Conservation (phyloP, 1,139 yeast genomes). For the Blastobotrys arbuscula region DNA sequence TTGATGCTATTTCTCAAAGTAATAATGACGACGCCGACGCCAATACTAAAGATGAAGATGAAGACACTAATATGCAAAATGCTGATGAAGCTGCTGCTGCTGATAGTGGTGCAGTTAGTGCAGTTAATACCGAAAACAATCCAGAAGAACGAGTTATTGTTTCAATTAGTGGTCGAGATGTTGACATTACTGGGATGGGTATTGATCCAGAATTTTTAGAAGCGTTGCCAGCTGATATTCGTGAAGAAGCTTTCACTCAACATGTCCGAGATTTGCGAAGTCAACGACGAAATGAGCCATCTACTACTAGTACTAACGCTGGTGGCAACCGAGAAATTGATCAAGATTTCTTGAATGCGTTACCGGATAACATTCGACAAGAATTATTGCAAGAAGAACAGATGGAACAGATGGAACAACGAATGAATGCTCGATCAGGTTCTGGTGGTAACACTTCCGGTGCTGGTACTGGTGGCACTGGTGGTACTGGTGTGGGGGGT, state of each 20-base stretch:
- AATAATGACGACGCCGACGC: conserved; percentile 1
- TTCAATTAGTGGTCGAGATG: conserved; percentile 68
- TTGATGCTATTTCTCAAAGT: conserved; percentile 14
- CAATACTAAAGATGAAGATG: conserved; percentile 17
- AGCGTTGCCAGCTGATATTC: conserved; percentile 88
- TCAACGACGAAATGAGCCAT: conserved; percentile 25
- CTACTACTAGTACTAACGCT: conserved; percentile 15
- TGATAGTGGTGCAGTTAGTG: conserved; percentile 4
- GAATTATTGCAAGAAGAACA: conserved; percentile 68
- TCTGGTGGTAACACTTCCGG: conserved; percentile 2
- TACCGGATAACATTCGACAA: conserved; percentile 68
- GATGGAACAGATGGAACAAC: conserved; percentile 24
- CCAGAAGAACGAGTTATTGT: conserved; percentile 57
- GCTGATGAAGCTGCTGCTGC: conserved; percentile 9
- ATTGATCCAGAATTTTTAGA: conserved; percentile 88
- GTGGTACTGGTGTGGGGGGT: conserved; percentile 1
- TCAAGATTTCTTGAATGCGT: conserved; percentile 74
- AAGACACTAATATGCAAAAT: conserved; percentile 15
- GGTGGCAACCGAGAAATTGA: conserved; percentile 53
- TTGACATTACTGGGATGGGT: conserved; percentile 84
- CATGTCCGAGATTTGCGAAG: conserved; percentile 59
- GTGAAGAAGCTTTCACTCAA: conserved; percentile 87
- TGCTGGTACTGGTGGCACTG: conserved; percentile 3
- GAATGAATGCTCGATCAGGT: conserved; percentile 13
- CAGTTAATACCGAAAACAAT: conserved; percentile 14